Conservation (phyloP, 1,284 basidiomycete genomes). For the Boletus mariae region DNA sequence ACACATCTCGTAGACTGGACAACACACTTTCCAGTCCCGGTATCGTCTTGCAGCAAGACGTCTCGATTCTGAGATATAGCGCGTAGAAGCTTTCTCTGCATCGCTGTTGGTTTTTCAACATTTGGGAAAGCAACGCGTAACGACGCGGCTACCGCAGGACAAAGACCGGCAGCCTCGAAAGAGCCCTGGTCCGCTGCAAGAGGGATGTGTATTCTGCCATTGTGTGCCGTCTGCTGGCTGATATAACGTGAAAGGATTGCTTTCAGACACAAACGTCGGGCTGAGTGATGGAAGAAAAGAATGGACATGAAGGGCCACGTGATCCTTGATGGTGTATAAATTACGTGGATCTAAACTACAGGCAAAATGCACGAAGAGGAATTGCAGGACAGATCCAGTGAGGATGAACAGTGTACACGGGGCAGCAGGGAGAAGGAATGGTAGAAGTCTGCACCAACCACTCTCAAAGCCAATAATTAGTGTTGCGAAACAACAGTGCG, state of each 20-base stretch:
- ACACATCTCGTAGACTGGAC: not conserved
- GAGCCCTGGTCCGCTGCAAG: slow-evolving; percentile 18
- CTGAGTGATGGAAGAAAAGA: slow-evolving; percentile 6
- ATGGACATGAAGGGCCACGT: slow-evolving; percentile 26
- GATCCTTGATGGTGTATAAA: slow-evolving; percentile 1
- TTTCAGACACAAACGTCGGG: slow-evolving; percentile 18
- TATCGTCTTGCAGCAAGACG: slow-evolving; percentile 62
- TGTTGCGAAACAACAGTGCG: slow-evolving; percentile 2
- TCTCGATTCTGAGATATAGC: slow-evolving; percentile 56
- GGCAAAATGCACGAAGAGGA: slow-evolving; percentile 3
- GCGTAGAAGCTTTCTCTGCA: slow-evolving; percentile 59
- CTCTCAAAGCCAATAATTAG: slow-evolving; percentile 1
- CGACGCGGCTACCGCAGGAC: slow-evolving; percentile 43
- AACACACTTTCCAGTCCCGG: slow-evolving; percentile 76
- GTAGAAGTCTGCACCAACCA: slow-evolving; percentile 3
- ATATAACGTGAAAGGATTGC: slow-evolving; percentile 13
- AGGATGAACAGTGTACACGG: slow-evolving; percentile 30
- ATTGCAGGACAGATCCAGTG: slow-evolving; percentile 10
- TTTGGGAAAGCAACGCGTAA: slow-evolving; percentile 60
- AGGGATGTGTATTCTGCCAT: not conserved
- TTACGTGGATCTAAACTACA: slow-evolving; percentile 21
- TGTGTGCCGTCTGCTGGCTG: slow-evolving; percentile 18
- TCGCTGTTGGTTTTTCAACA: slow-evolving; percentile 53
- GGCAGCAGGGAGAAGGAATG: slow-evolving; percentile 3
- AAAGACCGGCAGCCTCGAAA: slow-evolving; percentile 52